A percentile compares a stretch with the other conserved stretches of the same genome.
Conservation (phyloP, 495 filamentous ascomycete species). For the Sordaria brevicollis region DNA sequence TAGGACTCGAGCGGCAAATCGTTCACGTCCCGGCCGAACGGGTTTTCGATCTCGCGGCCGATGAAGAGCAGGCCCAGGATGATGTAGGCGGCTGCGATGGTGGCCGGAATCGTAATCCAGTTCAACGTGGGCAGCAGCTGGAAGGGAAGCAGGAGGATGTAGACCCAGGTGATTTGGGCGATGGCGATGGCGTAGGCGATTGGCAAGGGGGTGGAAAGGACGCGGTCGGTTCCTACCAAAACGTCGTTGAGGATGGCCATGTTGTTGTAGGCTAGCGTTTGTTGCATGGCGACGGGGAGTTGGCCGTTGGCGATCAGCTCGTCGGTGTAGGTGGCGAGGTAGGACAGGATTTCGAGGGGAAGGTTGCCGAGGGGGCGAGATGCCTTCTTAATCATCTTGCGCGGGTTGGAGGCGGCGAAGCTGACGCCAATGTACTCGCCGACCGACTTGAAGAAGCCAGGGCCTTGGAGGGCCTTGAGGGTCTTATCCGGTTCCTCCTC, state of each 20-base stretch:
- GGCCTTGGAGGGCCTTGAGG: constrained; percentile 15
- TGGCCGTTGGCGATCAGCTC: constrained; percentile 43
- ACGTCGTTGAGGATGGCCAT: constrained; percentile 60
- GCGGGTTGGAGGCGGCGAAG: constrained; percentile 61
- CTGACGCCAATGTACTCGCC: constrained; percentile 65
- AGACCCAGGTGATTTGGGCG: constrained; percentile 79
- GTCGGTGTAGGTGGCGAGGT: constrained; percentile 57
- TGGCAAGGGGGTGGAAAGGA: constrained; percentile 76
- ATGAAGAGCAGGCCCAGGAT: constrained; percentile 83
- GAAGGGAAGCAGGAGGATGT: constrained; percentile 75
- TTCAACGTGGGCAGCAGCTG: constrained; percentile 53
- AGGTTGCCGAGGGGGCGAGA: constrained; percentile 58
- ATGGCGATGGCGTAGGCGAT: constrained; percentile 81
- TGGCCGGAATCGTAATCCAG: constrained; percentile 80
- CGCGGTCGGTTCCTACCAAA: constrained; percentile 63
- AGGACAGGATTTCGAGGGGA: constrained; percentile 66
- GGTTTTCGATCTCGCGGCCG: constrained; percentile 81
- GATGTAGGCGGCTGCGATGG: constrained; percentile 71
- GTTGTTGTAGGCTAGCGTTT: constrained; percentile 39
- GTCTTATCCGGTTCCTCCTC: constrained; percentile 36
- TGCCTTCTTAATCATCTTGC: constrained; percentile 59
- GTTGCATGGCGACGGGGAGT: constrained; percentile 40
- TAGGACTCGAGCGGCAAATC: constrained; percentile 72
- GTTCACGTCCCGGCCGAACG: constrained; percentile 80
- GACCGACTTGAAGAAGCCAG: constrained; percentile 49